Percentiles rank a stretch among this genome's conserved stretches.
Conservation (phyloP, 192 early-diverging fungal species). For the Physocladia obscura region DNA sequence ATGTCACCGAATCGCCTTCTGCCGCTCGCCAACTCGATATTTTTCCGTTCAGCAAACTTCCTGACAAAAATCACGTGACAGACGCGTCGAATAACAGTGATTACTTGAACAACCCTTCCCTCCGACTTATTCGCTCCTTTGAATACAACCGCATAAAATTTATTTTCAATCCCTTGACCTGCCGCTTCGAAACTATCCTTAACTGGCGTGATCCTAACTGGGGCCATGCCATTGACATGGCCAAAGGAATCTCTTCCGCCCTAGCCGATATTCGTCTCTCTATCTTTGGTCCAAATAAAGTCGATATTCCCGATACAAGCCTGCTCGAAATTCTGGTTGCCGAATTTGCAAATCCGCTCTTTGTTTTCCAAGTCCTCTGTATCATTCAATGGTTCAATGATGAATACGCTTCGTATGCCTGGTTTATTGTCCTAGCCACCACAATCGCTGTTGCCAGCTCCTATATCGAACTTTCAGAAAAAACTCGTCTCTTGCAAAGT, state of each 20-base stretch:
- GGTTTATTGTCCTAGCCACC: slow-evolving; percentile 88
- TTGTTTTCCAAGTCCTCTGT: slow-evolving; percentile 56
- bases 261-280: slow-evolving; percentile 21
- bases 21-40: slow-evolving; percentile 1
- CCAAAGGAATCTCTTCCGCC: slow-evolving; percentile 25
- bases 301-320: slow-evolving; percentile 42
- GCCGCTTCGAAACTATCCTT: slow-evolving; percentile 48
- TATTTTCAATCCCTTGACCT: slow-evolving; percentile 53
- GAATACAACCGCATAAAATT: slow-evolving; percentile 57
- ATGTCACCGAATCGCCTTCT: slow-evolving; percentile 63
- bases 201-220: slow-evolving; percentile 57
- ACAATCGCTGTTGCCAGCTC: slow-evolving; percentile 74
- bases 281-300: slow-evolving; percentile 55
- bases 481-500: slow-evolving; percentile 73
- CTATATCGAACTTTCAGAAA: slow-evolving; percentile 74
- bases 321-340: slow-evolving; percentile 49
- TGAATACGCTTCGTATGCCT: slow-evolving; percentile 93
- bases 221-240: slow-evolving; percentile 32
- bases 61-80: not conserved
- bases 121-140: slow-evolving; percentile 32
- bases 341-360: slow-evolving; percentile 60
- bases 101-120: not conserved
- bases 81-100: not conserved
- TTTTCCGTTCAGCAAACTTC: not conserved
- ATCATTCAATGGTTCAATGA: slow-evolving; percentile 75